Conservation (phyloP, 1,284 basidiomycete genomes). For the Malassezia vespertilionis region DNA sequence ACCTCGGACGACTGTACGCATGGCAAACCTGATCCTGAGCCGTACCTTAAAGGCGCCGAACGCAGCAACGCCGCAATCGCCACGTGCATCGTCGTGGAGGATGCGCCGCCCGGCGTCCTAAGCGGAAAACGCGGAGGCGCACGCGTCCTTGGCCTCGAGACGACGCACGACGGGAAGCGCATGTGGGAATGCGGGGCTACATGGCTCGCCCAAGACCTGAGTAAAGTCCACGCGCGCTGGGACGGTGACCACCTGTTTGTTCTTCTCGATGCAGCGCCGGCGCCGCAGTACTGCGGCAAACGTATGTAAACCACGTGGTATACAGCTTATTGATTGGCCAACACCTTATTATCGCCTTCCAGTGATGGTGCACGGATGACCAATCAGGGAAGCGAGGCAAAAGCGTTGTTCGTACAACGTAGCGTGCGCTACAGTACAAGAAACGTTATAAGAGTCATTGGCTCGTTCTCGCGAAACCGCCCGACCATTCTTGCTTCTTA, state of each 20-base stretch:
- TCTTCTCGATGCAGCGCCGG: no score
- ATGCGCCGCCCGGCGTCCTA: constrained; percentile 40
- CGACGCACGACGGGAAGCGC: constrained; percentile 35
- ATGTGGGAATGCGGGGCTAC: constrained; percentile 36
- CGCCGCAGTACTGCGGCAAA: no score
- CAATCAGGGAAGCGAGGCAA: no score
- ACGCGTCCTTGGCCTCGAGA: constrained; percentile 33
- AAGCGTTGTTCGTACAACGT: no score
- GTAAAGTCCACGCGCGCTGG: constrained; percentile 35
- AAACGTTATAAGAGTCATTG: no score
- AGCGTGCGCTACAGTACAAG: no score
- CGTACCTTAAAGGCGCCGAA: constrained; percentile 38
- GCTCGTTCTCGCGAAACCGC: no score
- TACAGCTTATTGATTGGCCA: no score
- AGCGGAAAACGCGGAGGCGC: constrained; percentile 38
- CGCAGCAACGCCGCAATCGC: constrained; percentile 17
- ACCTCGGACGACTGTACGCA: constrained; percentile 35
- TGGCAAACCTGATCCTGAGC: constrained; percentile 45
- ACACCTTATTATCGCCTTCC: no score
- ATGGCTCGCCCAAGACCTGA: constrained; percentile 37
- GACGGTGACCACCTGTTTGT: constrained; percentile 15
- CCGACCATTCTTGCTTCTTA: no score
- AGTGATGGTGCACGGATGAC: no score
- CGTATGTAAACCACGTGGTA: no score
- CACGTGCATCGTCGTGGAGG: constrained; percentile 42